Conservation (phyloP, 75 land plant genomes). For the Sequoiadendron giganteum region DNA sequence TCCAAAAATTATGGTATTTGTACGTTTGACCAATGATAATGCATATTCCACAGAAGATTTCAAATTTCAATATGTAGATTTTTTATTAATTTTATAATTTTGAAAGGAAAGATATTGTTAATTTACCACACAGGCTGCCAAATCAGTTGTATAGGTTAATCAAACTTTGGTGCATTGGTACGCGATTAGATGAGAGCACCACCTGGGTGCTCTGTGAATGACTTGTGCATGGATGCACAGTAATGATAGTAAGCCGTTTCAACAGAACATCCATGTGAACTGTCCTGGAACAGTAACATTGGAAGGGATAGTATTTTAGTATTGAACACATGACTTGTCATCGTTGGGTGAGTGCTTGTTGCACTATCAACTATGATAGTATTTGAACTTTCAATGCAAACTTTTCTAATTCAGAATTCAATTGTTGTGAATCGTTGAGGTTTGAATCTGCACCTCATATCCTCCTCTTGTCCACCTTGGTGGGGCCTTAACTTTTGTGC, state of each 20-base stretch:
- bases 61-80: background rate
- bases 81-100: background rate
- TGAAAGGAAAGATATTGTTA: background rate
- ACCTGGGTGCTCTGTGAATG: no score
- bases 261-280: background rate
- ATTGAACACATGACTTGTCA: background rate
- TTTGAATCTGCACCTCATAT: background rate
- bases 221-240: background rate
- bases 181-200: no score
- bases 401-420: background rate
- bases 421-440: background rate
- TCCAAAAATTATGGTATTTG: background rate
- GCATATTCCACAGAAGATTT: background rate
- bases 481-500: background rate
- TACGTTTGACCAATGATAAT: background rate
- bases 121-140: background rate
- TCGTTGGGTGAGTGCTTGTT: background rate
- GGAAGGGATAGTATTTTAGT: background rate
- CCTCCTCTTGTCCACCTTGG: background rate
- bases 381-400: background rate
- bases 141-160: background rate
- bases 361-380: background rate
- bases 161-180: background rate
- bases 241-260: background rate
- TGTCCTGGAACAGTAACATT: background rate